Evolutionary conservation across 108 stramenopile species (phyloP).

Genomic region (Nitzschia sp.): DNA sequence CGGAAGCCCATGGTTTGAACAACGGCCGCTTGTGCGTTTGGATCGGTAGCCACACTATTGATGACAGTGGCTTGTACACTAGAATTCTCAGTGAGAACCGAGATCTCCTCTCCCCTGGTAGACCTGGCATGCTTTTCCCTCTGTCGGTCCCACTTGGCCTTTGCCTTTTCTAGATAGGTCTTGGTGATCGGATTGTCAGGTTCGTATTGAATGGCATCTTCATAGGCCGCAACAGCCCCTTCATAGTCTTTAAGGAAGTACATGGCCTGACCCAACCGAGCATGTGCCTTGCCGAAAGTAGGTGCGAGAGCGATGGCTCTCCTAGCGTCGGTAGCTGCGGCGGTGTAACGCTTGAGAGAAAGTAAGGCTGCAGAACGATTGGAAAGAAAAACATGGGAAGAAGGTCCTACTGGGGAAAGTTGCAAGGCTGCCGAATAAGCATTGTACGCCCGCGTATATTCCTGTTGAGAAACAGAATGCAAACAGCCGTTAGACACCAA

Average conservation of each 20-base stretch:
- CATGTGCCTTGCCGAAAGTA: constrained; percentile 93
- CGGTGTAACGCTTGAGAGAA: constrained; percentile 77
- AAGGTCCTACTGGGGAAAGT: constrained; percentile 81
- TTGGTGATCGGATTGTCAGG: constrained; percentile 70
- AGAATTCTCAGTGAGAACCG: constrained; percentile 49
- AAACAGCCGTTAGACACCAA: background rate
- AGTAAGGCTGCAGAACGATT: constrained; percentile 85
- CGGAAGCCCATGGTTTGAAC: constrained; percentile 37
- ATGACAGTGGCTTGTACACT: constrained; percentile 49
- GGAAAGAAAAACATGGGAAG: constrained; percentile 85
- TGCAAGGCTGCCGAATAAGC: constrained; percentile 87
- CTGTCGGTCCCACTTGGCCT: constrained; percentile 62
- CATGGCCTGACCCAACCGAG: constrained; percentile 81
- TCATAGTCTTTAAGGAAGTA: constrained; percentile 84
- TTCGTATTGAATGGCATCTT: constrained; percentile 80
- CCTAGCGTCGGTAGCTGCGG: constrained; percentile 79
- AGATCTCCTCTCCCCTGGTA: constrained; percentile 50
- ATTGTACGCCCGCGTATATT: constrained; percentile 84
- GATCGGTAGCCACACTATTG: constrained; percentile 67
- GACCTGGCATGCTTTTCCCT: constrained; percentile 49
- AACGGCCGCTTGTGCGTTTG: constrained; percentile 40
- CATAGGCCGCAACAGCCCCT: constrained; percentile 83
- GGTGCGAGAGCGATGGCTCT: constrained; percentile 84
- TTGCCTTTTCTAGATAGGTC: constrained; percentile 84
- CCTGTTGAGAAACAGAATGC: constrained; percentile 34